Base-by-base conservation (phyloP, 208 protist genomes). In the Leptomonas seymouri region DNA sequence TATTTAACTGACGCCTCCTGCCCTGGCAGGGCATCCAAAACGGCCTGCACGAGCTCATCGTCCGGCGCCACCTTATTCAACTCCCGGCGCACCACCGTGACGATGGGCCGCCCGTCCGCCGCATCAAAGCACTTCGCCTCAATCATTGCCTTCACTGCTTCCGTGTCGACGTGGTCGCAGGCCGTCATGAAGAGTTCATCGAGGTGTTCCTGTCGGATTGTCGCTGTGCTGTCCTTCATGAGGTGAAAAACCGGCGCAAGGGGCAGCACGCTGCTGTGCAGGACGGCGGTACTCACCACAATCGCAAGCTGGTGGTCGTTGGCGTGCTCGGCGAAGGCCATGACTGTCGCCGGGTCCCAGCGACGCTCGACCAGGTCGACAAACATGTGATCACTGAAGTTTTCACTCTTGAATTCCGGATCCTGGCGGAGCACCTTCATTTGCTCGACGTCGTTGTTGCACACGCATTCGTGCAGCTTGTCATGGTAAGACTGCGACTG, bases 281-380 rank as follows among this genome's bases (percentile, higher is more conserved):
- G 49, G 34, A 96, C 85, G 2, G 76, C 66, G n/a, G 71, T 71
- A 18, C 86, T 81, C 27, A 91, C 75, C 0, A 93, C 61, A 41
- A 84, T 59, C 14, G 86, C 81, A 6, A 96, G 76, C 66, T 96
- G 86, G 28, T 85, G 76, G 51, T 96, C 91, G 34, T 77, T 85
- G 11, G 80, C 85, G 1, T 80, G 46, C 57, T 85, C 76, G 9
- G 78, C 87, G 46, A 96, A 91, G 25, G 46, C 50, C 46, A 69
- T 59, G 28, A 89, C 78, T 9, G 78, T 83, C 1, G 76, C 68
- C 7, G 67, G 53, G 54, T 90, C 79, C 80, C 87, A 91, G 27
- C 78, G 66, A 1, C 75, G 67, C 57, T 82, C 60, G 31, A 93
- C 76, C 27, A 94, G 74, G 20, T 92, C 80, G 49, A 88, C 78